A percentile compares a stretch with the other conserved stretches of the same genome.
phyloP scores from a whole-genome alignment of 768 basidiomycete genomes.

The Fibroporia radiculosa region DNA sequence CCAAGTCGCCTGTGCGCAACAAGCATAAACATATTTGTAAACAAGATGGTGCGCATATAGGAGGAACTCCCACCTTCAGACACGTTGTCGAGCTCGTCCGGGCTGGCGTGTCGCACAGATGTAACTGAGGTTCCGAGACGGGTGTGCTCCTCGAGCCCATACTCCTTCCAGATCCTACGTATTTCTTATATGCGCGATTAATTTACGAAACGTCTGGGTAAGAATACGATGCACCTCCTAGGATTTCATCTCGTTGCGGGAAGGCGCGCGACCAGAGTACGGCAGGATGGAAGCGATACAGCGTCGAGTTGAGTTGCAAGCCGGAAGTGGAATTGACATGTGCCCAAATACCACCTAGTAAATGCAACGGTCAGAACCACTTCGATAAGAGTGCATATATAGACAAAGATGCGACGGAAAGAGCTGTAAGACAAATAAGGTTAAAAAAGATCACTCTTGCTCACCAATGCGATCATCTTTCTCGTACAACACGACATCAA shows the following conservation, averaged over 20 bases:
- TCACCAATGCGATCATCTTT: constrained; percentile 18
- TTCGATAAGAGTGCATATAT: too few relatives aligned
- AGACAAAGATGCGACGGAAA: too few relatives aligned
- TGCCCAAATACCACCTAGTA: constrained; percentile 42
- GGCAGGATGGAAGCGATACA: constrained; percentile 45
- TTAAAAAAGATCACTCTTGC: too few relatives aligned
- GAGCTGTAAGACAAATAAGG: too few relatives aligned
- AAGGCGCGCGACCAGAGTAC: constrained; percentile 37
- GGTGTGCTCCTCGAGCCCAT: constrained; percentile 38
- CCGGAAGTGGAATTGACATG: constrained; percentile 44
- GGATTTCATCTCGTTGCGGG: constrained; percentile 43
- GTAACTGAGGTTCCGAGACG: constrained; percentile 36
- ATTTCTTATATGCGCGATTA: constrained; percentile 9
- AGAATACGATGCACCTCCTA: constrained; percentile 25
- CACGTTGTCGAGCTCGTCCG: constrained; percentile 9
- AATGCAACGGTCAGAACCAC: constrained; percentile 5
- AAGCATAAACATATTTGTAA: background rate
- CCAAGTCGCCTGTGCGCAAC: constrained; percentile 6
- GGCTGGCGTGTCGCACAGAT: constrained; percentile 24
- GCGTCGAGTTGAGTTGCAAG: constrained; percentile 41
- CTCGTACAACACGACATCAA: constrained; percentile 46
- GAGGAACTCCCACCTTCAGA: constrained; percentile 3
- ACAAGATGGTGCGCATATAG: background rate
- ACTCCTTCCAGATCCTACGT: constrained; percentile 35
- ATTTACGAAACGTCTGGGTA: background rate